These are phyloP conservation scores for Harrya chromipes DNA, from an alignment of 768 basidiomycete genomes.

Conservation along the genomic window DNA sequence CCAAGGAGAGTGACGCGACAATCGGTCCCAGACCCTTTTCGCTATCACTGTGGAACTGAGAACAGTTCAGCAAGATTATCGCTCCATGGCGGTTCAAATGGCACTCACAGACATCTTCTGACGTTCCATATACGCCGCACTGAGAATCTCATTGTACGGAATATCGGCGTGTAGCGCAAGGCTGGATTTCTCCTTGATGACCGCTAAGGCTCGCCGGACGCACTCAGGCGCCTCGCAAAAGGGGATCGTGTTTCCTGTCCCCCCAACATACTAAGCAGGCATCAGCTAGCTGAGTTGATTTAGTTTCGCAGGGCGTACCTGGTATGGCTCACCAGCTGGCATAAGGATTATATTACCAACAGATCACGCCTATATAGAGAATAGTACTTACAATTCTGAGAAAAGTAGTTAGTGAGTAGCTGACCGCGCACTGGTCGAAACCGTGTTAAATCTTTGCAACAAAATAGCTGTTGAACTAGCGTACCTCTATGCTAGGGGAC, in stretches of 20 bases:
- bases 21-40: conserved; percentile 70
- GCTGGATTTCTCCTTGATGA: conserved; percentile 56
- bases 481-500: conserved; percentile 65
- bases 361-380: not conserved
- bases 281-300: conserved; percentile 7
- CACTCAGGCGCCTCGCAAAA: conserved; percentile 57
- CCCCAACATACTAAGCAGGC: conserved; percentile 64
- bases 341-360: conserved; percentile 1
- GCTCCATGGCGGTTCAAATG: not conserved
- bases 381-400: conserved; percentile 66
- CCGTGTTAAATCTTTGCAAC: conserved; percentile 2
- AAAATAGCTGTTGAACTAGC: not conserved
- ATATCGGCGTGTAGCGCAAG: conserved; percentile 40
- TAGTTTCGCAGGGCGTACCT: conserved; percentile 39
- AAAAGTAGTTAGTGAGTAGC: conserved; percentile 78
- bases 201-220: conserved; percentile 51
- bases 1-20: conserved; percentile 75
- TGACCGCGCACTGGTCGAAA: conserved; percentile 56
- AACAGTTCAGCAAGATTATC: conserved; percentile 7
- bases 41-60: conserved; percentile 75
- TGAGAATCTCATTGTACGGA: conserved; percentile 75
- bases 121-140: conserved; percentile 80
- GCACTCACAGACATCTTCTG: conserved; percentile 76
- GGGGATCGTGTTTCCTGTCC: conserved; percentile 68
- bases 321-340: conserved; percentile 79